Evolutionary conservation across 2,329 filamentous ascomycete genomes (phyloP).

Genomic region (Leptographium wingfieldii): DNA sequence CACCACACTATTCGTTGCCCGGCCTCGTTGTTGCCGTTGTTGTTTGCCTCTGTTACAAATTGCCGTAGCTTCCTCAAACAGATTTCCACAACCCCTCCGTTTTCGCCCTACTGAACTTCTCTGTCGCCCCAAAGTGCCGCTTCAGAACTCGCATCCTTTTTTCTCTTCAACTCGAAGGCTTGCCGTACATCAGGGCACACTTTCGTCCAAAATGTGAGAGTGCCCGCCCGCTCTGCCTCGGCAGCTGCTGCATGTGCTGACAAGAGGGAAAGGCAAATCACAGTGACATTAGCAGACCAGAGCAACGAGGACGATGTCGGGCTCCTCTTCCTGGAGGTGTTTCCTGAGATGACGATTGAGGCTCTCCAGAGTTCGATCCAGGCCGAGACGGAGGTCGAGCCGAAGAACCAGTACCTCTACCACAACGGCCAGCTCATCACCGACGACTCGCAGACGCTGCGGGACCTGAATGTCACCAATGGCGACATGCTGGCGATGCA

Average conservation of each 20-base stretch:
- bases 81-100: too few relatives aligned
- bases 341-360: conserved; percentile 68
- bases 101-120: too few relatives aligned
- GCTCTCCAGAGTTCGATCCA: conserved; percentile 82
- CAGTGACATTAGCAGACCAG: conserved; percentile 69
- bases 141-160: not conserved
- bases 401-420: conserved; percentile 69
- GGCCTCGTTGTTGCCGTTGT: not conserved
- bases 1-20: not conserved
- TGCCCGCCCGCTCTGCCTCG: not conserved
- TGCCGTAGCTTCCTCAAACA: too few relatives aligned
- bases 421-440: conserved; percentile 75
- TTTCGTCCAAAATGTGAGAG: not conserved
- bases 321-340: conserved; percentile 71
- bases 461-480: conserved; percentile 68
- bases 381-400: conserved; percentile 64
- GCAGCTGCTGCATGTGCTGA: not conserved
- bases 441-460: conserved; percentile 68
- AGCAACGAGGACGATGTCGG: conserved; percentile 54
- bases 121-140: too few relatives aligned
- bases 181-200: too few relatives aligned
- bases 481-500: conserved; percentile 89
- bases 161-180: not conserved
- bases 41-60: not conserved
- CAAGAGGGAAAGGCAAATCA: conserved; percentile 56